Evolutionary conservation across 2,329 filamentous ascomycete species (phyloP).

Genomic region (Ophiostoma quercus): DNA sequence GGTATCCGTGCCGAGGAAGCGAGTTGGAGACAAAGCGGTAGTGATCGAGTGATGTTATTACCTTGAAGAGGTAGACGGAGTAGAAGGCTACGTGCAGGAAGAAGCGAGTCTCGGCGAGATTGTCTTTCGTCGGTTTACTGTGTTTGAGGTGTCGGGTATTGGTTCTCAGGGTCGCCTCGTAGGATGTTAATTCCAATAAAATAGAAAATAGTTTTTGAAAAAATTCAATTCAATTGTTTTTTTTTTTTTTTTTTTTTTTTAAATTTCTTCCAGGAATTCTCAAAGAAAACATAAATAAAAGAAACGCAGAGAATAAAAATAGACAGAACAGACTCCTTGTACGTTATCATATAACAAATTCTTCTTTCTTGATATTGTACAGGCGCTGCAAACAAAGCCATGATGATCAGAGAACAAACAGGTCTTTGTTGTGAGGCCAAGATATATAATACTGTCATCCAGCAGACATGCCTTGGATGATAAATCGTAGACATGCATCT

Average conservation of each 20-base stretch:
- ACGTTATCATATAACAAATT: too few species aligned
- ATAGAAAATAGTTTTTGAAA: too few species aligned
- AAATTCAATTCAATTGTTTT: too few species aligned
- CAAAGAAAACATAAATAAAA: background rate
- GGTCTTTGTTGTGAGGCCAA: background rate
- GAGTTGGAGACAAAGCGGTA: background rate
- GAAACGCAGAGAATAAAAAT: background rate
- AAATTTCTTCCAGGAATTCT: too few species aligned
- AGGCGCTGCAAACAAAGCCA: background rate
- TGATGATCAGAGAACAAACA: background rate
- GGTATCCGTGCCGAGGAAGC: slow-evolving; percentile 6
- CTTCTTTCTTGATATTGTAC: background rate
- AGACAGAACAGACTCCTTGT: too few species aligned
- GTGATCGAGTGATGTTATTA: background rate
- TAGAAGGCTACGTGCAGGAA: background rate
- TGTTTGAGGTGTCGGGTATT: too few species aligned
- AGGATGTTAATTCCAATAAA: too few species aligned
- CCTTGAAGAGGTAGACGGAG: background rate
- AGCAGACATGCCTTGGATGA: background rate
- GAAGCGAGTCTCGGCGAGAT: background rate
- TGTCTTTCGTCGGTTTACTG: too few species aligned
- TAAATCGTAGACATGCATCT: background rate
- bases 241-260: too few species aligned
- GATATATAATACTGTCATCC: background rate
- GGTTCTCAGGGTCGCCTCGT: too few species aligned